A percentile compares a stretch with the other conserved stretches of the same genome.
These are phyloP conservation scores for Calonectria crousiana DNA, from an alignment of 2,329 filamentous ascomycete species.

Conservation along the genomic window DNA sequence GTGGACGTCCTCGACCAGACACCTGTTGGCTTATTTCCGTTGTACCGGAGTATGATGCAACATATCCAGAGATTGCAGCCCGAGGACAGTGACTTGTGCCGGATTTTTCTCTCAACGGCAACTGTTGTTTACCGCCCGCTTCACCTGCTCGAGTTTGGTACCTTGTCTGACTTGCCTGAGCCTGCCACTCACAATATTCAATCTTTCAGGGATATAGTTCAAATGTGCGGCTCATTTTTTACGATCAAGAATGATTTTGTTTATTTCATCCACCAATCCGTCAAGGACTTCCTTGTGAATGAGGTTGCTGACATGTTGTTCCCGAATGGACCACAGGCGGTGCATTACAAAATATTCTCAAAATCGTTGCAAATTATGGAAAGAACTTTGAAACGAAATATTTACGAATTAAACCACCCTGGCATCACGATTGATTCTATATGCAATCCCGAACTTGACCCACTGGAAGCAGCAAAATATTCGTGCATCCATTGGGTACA, in stretches of 20 bases:
- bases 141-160: slow-evolving; percentile 48
- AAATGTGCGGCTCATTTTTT: slow-evolving; percentile 50
- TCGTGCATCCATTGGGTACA: slow-evolving; percentile 37
- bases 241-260: slow-evolving; percentile 45
- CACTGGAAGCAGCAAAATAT: slow-evolving; percentile 29
- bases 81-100: slow-evolving; percentile 47
- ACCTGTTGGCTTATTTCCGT: slow-evolving; percentile 49
- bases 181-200: slow-evolving; percentile 6
- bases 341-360: slow-evolving; percentile 49
- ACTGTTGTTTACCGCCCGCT: slow-evolving; percentile 48
- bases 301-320: slow-evolving; percentile 44
- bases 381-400: slow-evolving; percentile 48
- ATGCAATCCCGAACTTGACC: slow-evolving; percentile 19
- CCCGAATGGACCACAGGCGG: slow-evolving; percentile 36
- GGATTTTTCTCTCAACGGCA: slow-evolving; percentile 48
- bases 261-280: slow-evolving; percentile 57
- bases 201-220: slow-evolving; percentile 13
- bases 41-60: slow-evolving; percentile 55
- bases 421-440: slow-evolving; percentile 27
- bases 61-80: slow-evolving; percentile 41
- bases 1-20: slow-evolving; percentile 30
- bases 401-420: slow-evolving; percentile 47
- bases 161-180: slow-evolving; percentile 31
- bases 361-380: slow-evolving; percentile 50
- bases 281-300: slow-evolving; percentile 54